These are phyloP conservation scores for Wickerhamiella slavikovae DNA, from an alignment of 805 yeast species.

Conservation along the genomic window DNA sequence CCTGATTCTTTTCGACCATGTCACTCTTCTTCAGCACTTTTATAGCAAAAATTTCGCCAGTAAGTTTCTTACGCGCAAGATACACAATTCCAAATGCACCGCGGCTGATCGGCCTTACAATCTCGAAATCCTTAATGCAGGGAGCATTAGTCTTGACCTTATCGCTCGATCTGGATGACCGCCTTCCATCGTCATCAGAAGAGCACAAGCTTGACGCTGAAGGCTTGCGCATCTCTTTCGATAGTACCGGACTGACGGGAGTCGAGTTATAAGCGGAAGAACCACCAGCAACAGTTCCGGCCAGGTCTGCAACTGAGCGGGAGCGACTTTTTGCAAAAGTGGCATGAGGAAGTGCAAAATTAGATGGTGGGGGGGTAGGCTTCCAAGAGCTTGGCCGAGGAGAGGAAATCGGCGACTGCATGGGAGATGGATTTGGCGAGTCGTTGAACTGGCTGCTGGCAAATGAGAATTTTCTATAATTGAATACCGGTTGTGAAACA, in stretches of 20 bases:
- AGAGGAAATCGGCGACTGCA: constrained; percentile 3
- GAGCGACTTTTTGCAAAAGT: background rate
- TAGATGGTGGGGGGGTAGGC: too few species aligned
- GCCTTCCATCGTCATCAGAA: constrained; percentile 1
- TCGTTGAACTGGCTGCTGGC: too few species aligned
- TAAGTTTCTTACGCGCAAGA: constrained; percentile 57
- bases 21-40: constrained; percentile 81
- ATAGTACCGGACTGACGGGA: background rate
- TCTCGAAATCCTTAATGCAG: constrained; percentile 70
- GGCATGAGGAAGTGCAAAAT: background rate
- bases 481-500: too few species aligned
- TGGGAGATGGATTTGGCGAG: constrained; percentile 4
- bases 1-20: constrained; percentile 94
- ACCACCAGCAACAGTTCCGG: too few species aligned
- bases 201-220: too few species aligned
- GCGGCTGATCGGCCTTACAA: constrained; percentile 79
- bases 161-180: background rate
- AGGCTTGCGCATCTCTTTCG: too few species aligned
- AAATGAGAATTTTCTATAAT: too few species aligned
- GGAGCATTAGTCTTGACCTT: constrained; percentile 22
- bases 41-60: constrained; percentile 91
- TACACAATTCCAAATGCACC: constrained; percentile 97
- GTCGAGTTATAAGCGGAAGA: too few species aligned
- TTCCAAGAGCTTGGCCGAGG: constrained; percentile 2
- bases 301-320: too few species aligned